A percentile compares a stretch with the other conserved stretches of the same genome.
phyloP scores from a whole-genome alignment of 2,329 filamentous ascomycete species.

The Hypoxylon sp. region DNA sequence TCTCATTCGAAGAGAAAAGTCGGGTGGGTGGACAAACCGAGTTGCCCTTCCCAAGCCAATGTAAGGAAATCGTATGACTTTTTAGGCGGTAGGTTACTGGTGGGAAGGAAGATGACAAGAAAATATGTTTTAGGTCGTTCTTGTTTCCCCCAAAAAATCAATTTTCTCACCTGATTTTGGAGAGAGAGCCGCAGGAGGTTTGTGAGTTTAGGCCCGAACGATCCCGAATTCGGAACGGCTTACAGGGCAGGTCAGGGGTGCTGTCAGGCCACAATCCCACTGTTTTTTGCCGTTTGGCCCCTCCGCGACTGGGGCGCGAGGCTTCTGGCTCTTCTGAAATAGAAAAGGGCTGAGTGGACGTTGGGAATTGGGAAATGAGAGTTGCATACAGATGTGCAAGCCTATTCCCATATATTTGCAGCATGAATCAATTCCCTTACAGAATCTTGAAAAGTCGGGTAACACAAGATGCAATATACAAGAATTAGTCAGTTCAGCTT shows the following conservation, averaged over 20 bases:
- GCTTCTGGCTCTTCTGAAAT: too few relatives aligned
- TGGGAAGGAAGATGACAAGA: slow-evolving; percentile 18
- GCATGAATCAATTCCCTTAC: too few relatives aligned
- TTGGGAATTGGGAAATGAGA: too few relatives aligned
- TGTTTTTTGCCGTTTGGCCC: slow-evolving; percentile 38
- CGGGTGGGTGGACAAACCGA: slow-evolving; percentile 26
- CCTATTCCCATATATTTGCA: too few relatives aligned
- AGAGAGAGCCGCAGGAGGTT: slow-evolving; percentile 27
- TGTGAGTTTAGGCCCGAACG: slow-evolving; percentile 34
- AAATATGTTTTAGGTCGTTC: too few relatives aligned
- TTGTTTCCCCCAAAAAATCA: slow-evolving; percentile 1
- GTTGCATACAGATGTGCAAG: too few relatives aligned
- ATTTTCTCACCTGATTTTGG: too few relatives aligned
- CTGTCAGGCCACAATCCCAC: slow-evolving; percentile 39
- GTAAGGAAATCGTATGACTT: slow-evolving; percentile 38
- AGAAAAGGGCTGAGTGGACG: slow-evolving; percentile 32
- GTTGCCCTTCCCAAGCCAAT: slow-evolving; percentile 20
- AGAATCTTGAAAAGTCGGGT: too few relatives aligned
- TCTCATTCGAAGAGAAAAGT: slow-evolving; percentile 21
- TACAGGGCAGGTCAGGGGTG: too few relatives aligned
- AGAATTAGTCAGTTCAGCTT: too few relatives aligned
- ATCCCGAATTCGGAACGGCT: slow-evolving; percentile 37
- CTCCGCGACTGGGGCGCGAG: slow-evolving; percentile 20
- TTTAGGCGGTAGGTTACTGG: slow-evolving; percentile 22
- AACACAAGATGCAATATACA: too few relatives aligned